These are phyloP conservation scores for Ramaria sp. DNA, from an alignment of 768 basidiomycete genomes.

Conservation along the genomic window DNA sequence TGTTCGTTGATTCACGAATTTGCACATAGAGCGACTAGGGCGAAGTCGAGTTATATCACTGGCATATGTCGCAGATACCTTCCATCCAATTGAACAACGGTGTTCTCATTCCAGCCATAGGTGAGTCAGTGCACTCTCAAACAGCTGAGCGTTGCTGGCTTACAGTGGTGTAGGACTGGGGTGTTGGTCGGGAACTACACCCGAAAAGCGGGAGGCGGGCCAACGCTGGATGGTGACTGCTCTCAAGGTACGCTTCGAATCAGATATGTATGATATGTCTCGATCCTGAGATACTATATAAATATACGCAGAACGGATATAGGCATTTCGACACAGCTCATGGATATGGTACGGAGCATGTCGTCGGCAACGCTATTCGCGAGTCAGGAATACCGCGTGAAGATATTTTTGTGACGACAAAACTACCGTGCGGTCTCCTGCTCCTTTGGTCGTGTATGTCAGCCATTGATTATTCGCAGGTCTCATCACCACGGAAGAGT, in stretches of 20 bases:
- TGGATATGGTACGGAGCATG: slow-evolving; percentile 9
- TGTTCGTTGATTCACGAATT: too few relatives aligned
- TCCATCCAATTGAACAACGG: slow-evolving; percentile 23
- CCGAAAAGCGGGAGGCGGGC: slow-evolving; percentile 24
- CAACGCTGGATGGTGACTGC: slow-evolving; percentile 31
- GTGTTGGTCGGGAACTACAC: slow-evolving; percentile 26
- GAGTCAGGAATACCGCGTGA: slow-evolving; percentile 30
- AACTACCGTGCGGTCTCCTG: slow-evolving; percentile 25
- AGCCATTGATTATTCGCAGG: slow-evolving; percentile 36
- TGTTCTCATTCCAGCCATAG: slow-evolving; percentile 25
- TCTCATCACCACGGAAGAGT: slow-evolving; percentile 28
- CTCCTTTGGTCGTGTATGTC: too few relatives aligned
- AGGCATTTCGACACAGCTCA: slow-evolving; percentile 23
- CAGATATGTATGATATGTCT: neutral
- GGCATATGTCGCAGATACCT: neutral
- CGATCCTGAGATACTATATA: neutral
- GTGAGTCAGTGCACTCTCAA: slow-evolving; percentile 10
- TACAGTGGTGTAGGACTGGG: slow-evolving; percentile 24
- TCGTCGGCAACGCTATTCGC: slow-evolving; percentile 6
- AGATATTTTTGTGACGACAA: slow-evolving; percentile 41
- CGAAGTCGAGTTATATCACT: too few relatives aligned
- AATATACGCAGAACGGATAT: slow-evolving; percentile 9
- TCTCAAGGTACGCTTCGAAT: neutral
- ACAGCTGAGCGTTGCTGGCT: neutral
- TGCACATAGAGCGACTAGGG: too few relatives aligned